phyloP scores from a whole-genome alignment of 345 rosid species.

The Brassica rapa region DNA sequence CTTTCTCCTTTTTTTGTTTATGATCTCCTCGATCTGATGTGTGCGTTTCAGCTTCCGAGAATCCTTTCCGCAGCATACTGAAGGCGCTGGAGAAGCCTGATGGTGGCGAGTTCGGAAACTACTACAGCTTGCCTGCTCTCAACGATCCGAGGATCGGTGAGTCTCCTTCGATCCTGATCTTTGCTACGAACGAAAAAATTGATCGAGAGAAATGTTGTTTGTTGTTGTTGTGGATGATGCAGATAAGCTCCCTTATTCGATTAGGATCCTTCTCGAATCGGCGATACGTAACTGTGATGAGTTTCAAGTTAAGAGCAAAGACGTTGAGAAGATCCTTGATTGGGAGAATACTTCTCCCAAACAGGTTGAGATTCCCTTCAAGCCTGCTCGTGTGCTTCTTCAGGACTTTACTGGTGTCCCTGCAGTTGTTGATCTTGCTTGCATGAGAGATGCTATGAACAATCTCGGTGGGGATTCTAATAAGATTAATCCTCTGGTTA shows the following conservation, averaged over 20 bases:
- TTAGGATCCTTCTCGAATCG: constrained; percentile 93
- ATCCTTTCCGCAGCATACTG: constrained; percentile 51
- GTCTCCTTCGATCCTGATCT: constrained; percentile 6
- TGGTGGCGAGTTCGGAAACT: constrained; percentile 94
- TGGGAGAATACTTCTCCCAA: constrained; percentile 91
- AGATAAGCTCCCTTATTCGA: constrained; percentile 93
- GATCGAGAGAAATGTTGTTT: constrained; percentile 10
- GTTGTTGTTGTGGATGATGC: constrained; percentile 35
- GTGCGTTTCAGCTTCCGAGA: constrained; percentile 71
- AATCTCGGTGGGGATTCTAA: constrained; percentile 82
- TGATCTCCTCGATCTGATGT: background rate
- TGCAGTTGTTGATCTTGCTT: constrained; percentile 96
- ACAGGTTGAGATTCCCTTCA: constrained; percentile 98
- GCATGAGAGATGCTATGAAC: constrained; percentile 99
- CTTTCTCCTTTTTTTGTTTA: background rate
- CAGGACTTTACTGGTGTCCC: constrained; percentile 99
- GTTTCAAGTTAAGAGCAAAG: constrained; percentile 93
- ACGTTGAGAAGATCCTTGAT: constrained; percentile 92
- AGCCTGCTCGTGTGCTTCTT: constrained; percentile 96
- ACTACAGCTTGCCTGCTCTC: constrained; percentile 86
- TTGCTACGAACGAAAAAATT: background rate
- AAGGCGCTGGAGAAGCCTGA: constrained; percentile 71
- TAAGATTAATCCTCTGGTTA: constrained; percentile 57
- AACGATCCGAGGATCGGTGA: constrained; percentile 96
- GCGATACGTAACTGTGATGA: constrained; percentile 95